phyloP scores from a whole-genome alignment of 2,329 filamentous ascomycete genomes.

The Penicillium sclerotiorum region DNA sequence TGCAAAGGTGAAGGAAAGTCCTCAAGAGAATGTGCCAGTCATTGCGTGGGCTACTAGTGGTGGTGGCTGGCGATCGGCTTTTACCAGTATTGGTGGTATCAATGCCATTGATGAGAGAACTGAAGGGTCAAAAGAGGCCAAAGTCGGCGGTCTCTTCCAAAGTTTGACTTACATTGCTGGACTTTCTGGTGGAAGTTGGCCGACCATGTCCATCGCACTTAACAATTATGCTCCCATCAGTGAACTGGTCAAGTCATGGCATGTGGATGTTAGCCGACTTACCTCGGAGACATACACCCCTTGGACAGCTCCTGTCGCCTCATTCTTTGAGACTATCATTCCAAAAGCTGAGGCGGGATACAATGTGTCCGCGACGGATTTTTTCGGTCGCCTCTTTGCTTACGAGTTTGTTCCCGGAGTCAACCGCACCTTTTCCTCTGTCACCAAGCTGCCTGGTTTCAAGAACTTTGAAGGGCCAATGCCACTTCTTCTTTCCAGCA shows the following conservation, averaged over 20 bases:
- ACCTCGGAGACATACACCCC: not conserved
- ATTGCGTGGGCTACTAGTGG: conserved; percentile 1
- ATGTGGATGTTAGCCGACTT: not conserved
- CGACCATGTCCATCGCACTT: not conserved
- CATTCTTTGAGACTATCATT: not conserved
- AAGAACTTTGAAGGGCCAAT: not conserved
- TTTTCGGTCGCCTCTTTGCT: not conserved
- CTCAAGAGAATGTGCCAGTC: not conserved
- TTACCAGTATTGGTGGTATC: not conserved
- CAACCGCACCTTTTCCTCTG: not conserved
- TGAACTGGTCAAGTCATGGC: not conserved
- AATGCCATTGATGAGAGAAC: not conserved
- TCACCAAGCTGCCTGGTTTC: not conserved
- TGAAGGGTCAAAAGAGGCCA: not conserved
- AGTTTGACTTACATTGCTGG: conserved; percentile 1
- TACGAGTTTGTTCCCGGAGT: not conserved
- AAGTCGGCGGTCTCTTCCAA: not conserved
- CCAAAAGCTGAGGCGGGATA: not conserved
- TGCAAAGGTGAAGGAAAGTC: not conserved
- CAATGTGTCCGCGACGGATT: not conserved
- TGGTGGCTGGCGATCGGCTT: not conserved
- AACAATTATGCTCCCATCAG: not conserved
- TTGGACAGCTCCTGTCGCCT: not conserved
- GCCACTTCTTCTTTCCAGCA: not conserved
- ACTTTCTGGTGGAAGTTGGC: not conserved